These are phyloP conservation scores for Myrica gale DNA, from an alignment of 306 rosid genomes.

Conservation along the genomic window DNA sequence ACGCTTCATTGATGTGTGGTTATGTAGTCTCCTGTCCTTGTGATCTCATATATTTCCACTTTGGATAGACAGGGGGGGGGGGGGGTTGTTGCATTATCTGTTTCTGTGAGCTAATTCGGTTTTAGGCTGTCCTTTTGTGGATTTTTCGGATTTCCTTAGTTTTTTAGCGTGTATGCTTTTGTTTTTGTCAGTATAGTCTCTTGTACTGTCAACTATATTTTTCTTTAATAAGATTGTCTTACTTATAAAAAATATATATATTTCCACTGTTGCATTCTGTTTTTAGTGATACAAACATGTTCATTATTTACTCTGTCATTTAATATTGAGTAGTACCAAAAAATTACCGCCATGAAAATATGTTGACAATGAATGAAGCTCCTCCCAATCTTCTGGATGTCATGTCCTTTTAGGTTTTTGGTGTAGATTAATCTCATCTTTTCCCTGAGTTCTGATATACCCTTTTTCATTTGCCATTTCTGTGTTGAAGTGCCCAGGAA, in stretches of 20 bases:
- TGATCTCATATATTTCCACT: not conserved
- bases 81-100: no score
- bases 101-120: no score
- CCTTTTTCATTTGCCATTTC: not conserved
- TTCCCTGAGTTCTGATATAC: slow-evolving; percentile 24
- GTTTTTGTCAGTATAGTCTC: no score
- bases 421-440: slow-evolving; percentile 34
- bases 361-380: not conserved
- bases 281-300: not conserved
- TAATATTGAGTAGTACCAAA: not conserved
- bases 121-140: no score
- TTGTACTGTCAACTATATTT: no score
- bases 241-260: no score
- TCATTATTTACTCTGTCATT: not conserved
- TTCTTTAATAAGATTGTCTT: no score
- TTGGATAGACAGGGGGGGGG: no score
- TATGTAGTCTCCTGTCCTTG: not conserved
- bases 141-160: no score
- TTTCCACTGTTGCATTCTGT: not conserved
- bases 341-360: not conserved
- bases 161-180: no score
- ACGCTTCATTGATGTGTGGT: slow-evolving; percentile 7
- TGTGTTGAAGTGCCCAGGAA: slow-evolving; percentile 78
- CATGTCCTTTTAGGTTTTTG: not conserved
- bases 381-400: not conserved